Evolutionary conservation across 768 basidiomycete genomes (phyloP).

Genomic region (Psilocybe azurescens): DNA sequence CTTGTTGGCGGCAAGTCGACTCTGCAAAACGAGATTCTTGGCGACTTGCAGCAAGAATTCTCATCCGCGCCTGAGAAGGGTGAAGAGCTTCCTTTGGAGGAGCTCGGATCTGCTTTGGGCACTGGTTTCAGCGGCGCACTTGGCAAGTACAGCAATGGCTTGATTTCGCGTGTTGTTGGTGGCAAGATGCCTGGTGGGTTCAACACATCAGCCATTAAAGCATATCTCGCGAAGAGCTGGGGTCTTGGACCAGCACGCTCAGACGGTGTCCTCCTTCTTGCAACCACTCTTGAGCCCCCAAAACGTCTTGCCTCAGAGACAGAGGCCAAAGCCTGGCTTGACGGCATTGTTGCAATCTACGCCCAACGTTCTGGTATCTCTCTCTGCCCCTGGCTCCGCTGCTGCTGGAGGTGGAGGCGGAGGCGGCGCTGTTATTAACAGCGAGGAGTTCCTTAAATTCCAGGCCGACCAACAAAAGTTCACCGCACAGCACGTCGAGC

Average conservation of each 20-base stretch:
- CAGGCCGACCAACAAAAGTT: constrained; percentile 92
- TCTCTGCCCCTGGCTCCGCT: constrained; percentile 70
- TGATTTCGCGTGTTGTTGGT: constrained; percentile 90
- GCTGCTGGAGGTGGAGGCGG: constrained; percentile 65
- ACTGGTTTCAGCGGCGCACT: constrained; percentile 84
- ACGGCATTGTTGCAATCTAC: constrained; percentile 82
- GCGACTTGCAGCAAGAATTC: constrained; percentile 96
- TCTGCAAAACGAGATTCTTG: constrained; percentile 97
- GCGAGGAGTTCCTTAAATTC: constrained; percentile 98
- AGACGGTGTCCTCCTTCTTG: constrained; percentile 89
- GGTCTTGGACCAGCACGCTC: constrained; percentile 91
- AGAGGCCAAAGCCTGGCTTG: constrained; percentile 95
- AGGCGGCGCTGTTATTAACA: constrained; percentile 93
- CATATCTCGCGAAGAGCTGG: constrained; percentile 90
- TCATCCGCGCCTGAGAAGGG: constrained; percentile 96
- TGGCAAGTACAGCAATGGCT: constrained; percentile 92
- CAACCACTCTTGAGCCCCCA: constrained; percentile 90
- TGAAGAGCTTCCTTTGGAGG: constrained; percentile 95
- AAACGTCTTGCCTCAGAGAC: constrained; percentile 91
- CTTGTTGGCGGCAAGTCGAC: constrained; percentile 99
- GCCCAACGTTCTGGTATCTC: constrained; percentile 90
- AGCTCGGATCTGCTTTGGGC: constrained; percentile 85
- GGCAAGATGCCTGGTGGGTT: constrained; percentile 99
- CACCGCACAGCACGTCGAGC: constrained; percentile 90
- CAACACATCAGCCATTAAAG: constrained; percentile 90